Percentiles rank a stretch among this genome's conserved stretches.
These are phyloP conservation scores for Globisporangium heterothallicum DNA, from an alignment of 352 stramenopile genomes.

Conservation along the genomic window DNA sequence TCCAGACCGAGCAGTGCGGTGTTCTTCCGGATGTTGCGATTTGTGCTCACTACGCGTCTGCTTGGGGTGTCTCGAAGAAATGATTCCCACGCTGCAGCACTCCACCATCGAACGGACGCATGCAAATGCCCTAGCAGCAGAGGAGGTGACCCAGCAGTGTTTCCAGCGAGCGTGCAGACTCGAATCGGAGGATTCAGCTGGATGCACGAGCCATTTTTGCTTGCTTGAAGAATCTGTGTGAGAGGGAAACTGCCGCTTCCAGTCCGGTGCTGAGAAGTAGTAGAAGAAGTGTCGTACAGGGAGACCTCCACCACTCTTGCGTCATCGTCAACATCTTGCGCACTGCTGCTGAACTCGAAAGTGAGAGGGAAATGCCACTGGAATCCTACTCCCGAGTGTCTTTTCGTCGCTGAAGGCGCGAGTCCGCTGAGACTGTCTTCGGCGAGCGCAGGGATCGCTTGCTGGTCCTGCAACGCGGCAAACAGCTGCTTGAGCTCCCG, in stretches of 20 bases:
- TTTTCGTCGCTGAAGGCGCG: constrained; percentile 17
- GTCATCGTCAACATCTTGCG: not conserved
- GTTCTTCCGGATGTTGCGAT: constrained; percentile 31
- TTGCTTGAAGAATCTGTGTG: not conserved
- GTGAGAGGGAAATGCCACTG: constrained; percentile 31
- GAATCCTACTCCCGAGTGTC: constrained; percentile 10
- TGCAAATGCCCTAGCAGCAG: constrained; percentile 21
- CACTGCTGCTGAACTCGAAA: constrained; percentile 5
- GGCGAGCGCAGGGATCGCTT: not conserved
- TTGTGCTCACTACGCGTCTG: constrained; percentile 65
- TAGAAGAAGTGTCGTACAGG: constrained; percentile 21
- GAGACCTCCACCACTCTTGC: constrained; percentile 14
- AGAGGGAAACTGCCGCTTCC: constrained; percentile 20
- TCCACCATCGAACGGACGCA: constrained; percentile 41
- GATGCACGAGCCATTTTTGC: not conserved
- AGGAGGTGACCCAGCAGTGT: not conserved
- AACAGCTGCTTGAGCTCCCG: not conserved
- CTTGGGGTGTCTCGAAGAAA: constrained; percentile 28
- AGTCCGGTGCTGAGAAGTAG: constrained; percentile 13
- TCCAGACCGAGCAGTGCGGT: constrained; percentile 24
- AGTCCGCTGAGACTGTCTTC: constrained; percentile 4
- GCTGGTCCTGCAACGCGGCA: not conserved
- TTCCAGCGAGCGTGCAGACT: constrained; percentile 3
- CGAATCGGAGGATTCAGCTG: constrained; percentile 1
- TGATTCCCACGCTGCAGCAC: constrained; percentile 26